Percentiles rank a stretch among this genome's conserved stretches.
Conservation (phyloP, 225 moss, liverwort and hornwort genomes). For the Ulota crispa region DNA sequence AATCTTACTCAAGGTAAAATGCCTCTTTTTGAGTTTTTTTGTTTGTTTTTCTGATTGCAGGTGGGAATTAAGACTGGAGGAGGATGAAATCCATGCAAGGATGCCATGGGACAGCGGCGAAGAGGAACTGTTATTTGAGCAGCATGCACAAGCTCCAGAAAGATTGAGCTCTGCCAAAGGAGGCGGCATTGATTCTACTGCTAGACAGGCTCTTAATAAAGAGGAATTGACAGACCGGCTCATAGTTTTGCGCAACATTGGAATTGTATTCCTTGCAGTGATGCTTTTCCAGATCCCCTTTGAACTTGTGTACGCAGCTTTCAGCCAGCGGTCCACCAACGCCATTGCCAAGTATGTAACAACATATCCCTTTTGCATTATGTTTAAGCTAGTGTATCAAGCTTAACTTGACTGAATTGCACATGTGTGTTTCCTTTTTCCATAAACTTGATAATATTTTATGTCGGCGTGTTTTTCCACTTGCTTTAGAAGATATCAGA, state of each 20-base stretch:
- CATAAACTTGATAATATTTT: neutral
- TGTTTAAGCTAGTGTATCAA: neutral
- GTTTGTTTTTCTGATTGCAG: slow-evolving; percentile 2
- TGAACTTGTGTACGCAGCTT: slow-evolving; percentile 59
- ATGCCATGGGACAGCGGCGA: slow-evolving; percentile 52
- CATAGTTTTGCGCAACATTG: slow-evolving; percentile 66
- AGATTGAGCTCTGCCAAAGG: slow-evolving; percentile 21
- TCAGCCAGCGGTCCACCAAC: slow-evolving; percentile 31
- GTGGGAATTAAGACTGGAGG: slow-evolving; percentile 54
- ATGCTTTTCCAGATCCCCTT: slow-evolving; percentile 83
- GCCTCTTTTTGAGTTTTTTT: too few relatives aligned
- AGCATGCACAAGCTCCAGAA: slow-evolving; percentile 32
- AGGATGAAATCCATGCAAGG: slow-evolving; percentile 54
- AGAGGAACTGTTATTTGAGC: slow-evolving; percentile 44
- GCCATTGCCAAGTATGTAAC: slow-evolving; percentile 39
- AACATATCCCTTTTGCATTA: neutral
- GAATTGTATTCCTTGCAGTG: slow-evolving; percentile 63
- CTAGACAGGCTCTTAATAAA: slow-evolving; percentile 45
- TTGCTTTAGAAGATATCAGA: neutral
- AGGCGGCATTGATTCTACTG: slow-evolving; percentile 38
- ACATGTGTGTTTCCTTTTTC: too few relatives aligned
- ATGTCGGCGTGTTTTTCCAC: neutral
- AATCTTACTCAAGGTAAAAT: too few relatives aligned
- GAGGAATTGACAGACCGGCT: slow-evolving; percentile 75
- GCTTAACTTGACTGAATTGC: too few relatives aligned